Evolutionary conservation across 164 flowering plant species (phyloP).

Genomic region (Euptelea pleiosperma): DNA sequence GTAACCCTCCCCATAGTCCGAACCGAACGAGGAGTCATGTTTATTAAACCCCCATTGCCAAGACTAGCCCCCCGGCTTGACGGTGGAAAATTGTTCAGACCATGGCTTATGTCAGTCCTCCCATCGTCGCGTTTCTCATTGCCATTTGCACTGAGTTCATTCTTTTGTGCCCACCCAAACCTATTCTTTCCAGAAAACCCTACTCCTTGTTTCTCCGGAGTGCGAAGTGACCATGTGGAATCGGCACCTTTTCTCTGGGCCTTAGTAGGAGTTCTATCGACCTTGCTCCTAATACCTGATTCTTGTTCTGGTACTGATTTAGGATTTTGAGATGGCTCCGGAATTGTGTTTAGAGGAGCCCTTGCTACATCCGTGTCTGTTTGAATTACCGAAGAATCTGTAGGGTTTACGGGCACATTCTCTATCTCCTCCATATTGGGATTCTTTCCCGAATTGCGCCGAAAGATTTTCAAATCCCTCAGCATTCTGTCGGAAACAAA

Average conservation of each 20-base stretch:
- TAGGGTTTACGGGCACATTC: conserved; percentile 58
- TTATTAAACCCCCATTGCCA: conserved; percentile 35
- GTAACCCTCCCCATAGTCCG: conserved; percentile 41
- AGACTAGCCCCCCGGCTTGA: conserved; percentile 20
- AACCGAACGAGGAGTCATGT: conserved; percentile 52
- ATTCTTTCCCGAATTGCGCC: conserved; percentile 56
- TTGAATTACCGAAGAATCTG: conserved; percentile 24
- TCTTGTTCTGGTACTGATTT: conserved; percentile 40
- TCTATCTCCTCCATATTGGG: conserved; percentile 52
- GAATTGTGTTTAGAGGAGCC: conserved; percentile 63
- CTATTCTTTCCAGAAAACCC: conserved; percentile 36
- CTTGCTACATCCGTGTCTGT: conserved; percentile 32
- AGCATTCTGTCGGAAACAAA: conserved; percentile 51
- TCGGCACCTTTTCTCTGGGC: conserved; percentile 37
- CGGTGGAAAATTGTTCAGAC: conserved; percentile 13
- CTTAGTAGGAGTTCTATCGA: conserved; percentile 73
- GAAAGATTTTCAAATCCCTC: conserved; percentile 61
- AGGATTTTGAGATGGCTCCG: conserved; percentile 43
- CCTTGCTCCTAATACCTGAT: conserved; percentile 29
- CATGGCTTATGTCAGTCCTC: conserved; percentile 18
- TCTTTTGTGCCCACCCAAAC: conserved; percentile 71
- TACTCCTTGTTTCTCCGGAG: conserved; percentile 63
- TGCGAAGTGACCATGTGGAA: conserved; percentile 41
- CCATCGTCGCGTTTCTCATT: conserved; percentile 36
- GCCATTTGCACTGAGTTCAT: conserved; percentile 27